Base-by-base conservation (phyloP, 805 yeast genomes). In the Pichia kluyveri region DNA sequence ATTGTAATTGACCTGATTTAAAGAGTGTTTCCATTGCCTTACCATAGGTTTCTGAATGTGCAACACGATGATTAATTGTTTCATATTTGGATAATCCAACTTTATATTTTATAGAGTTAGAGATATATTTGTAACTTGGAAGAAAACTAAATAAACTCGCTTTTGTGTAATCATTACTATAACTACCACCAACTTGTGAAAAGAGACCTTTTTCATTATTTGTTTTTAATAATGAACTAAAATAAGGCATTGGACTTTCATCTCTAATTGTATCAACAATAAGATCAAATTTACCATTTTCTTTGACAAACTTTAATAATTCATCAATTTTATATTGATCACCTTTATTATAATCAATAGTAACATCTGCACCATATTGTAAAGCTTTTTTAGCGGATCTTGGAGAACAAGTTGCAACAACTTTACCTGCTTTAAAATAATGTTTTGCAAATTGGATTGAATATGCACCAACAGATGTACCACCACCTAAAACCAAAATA, bases 251-350 rank as follows among this genome's bases (percentile, higher is more conserved):
- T 12, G 80, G 70, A 17, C 72, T 76, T 27, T 60, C 58, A 48
- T 75, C 78, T 39, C 95, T 90, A 43, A 77, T 79, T 44, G 83
- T 72, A 65, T 86, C 95, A 36, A 80, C 61, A 43, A 85, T 76
- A 11, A 75, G 59, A 57, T 83, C 88, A 55, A 80, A 86, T 52
- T 73, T 69, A 17, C 73, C 71, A 45, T 68, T 63, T 19, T 67
- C 66, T 34, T 53, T 62, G 11, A 64, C 60, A 34, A 59, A 51
- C 18, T 56, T 54, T 31, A 64, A 62, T 2, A 70, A 58, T 43
- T 71, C 71, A 38, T 68, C 62, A 1, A 67, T 65, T 38, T 61
- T 36, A 66, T 59, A 38, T 60, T 64, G 48, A 2, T 66, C 62
- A 32, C 72, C 72, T 40, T 70, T 66, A 28, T 72, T 73, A 63